Conservation (phyloP, 352 stramenopile genomes). For the Globisporangium polare region DNA sequence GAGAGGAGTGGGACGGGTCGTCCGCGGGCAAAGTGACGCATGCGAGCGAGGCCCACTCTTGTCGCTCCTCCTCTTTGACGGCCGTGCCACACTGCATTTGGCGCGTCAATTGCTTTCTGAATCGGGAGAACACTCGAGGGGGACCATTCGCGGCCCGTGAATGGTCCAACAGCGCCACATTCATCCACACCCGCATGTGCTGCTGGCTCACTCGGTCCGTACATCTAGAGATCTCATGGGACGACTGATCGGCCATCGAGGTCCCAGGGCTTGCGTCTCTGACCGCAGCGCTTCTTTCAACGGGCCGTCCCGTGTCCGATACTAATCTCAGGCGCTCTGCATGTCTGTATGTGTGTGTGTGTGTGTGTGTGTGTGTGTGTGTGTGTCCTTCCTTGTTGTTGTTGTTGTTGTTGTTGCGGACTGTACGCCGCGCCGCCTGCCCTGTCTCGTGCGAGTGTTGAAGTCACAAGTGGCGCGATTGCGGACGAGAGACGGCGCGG, state of each 20-base stretch:
- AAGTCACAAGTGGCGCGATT: slow-evolving; percentile 3
- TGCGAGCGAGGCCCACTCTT: no score
- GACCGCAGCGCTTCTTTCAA: no score
- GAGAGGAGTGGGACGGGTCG: no score
- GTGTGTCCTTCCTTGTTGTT: background rate
- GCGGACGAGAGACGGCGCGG: background rate
- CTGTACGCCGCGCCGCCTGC: background rate
- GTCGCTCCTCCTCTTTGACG: background rate
- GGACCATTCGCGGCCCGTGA: background rate
- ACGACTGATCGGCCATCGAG: background rate
- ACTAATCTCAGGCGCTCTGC: no score
- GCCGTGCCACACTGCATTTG: background rate
- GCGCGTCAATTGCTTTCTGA: background rate
- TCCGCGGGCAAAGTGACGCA: no score
- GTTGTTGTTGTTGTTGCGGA: background rate
- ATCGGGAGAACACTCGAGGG: background rate
- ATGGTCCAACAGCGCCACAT: no score
- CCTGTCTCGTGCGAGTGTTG: slow-evolving; percentile 5
- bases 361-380: no score
- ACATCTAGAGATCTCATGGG: background rate
- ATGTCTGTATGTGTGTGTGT: no score
- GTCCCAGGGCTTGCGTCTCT: no score
- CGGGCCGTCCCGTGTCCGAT: no score
- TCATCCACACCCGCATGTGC: no score
- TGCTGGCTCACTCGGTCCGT: no score